A percentile compares a stretch with the other conserved stretches of the same genome.
Evolutionary conservation across 2,329 filamentous ascomycete genomes (phyloP).

Genomic region (Monosporascus sp.): DNA sequence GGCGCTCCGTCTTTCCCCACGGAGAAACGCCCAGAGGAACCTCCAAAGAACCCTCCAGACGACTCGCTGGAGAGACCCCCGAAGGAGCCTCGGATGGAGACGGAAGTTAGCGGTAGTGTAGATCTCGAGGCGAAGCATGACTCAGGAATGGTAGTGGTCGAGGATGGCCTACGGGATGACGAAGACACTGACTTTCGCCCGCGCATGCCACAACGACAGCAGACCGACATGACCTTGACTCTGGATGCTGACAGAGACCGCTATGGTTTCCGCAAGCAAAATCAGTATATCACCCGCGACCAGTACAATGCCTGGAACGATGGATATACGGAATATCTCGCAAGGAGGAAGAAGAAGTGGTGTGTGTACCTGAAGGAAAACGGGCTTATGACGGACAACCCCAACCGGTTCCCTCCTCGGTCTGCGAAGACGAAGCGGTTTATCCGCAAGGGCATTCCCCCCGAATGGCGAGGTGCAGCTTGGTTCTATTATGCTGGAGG

Average conservation of each 20-base stretch:
- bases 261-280: constrained; percentile 89
- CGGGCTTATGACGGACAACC: constrained; percentile 64
- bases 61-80: background rate
- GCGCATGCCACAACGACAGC: constrained; percentile 17
- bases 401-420: constrained; percentile 72
- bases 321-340: constrained; percentile 69
- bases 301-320: constrained; percentile 80
- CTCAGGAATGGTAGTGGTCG: constrained; percentile 42
- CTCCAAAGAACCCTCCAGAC: constrained; percentile 13
- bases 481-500: constrained; percentile 97
- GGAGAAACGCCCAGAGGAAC: constrained; percentile 16
- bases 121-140: constrained; percentile 35
- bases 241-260: constrained; percentile 62
- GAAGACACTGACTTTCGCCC: constrained; percentile 6
- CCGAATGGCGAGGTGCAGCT: constrained; percentile 88
- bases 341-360: constrained; percentile 78
- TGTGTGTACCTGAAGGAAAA: constrained; percentile 68
- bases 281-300: constrained; percentile 67
- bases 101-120: constrained; percentile 16
- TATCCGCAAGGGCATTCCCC: constrained; percentile 86
- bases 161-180: constrained; percentile 6
- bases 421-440: constrained; percentile 84
- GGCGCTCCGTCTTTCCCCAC: constrained; percentile 26
- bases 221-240: constrained; percentile 29
- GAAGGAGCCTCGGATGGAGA: constrained; percentile 19